These are phyloP conservation scores for Halophytophthora polymorphica DNA, from an alignment of 352 stramenopile species.

Conservation along the genomic window DNA sequence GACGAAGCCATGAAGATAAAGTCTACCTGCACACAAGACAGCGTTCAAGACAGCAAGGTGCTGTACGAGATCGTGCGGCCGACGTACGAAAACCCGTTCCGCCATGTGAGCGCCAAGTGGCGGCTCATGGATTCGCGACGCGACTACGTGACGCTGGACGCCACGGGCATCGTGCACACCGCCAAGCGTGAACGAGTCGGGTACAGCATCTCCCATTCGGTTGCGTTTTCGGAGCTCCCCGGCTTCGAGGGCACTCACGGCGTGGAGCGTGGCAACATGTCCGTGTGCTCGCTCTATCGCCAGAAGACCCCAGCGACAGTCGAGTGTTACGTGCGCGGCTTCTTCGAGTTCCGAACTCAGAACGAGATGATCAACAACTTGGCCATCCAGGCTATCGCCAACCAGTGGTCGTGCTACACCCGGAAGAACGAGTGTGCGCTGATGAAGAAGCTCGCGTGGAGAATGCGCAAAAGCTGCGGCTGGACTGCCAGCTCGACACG, in stretches of 20 bases:
- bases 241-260: conserved; percentile 22
- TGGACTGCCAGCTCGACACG: conserved; percentile 24
- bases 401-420: conserved; percentile 28
- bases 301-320: conserved; percentile 27
- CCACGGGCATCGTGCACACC: conserved; percentile 27
- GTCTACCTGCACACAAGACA: conserved; percentile 14
- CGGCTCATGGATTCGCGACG: conserved; percentile 19
- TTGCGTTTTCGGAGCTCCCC: conserved; percentile 31
- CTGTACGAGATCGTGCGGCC: conserved; percentile 16
- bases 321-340: conserved; percentile 46
- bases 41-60: conserved; percentile 20
- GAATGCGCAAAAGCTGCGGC: conserved; percentile 25
- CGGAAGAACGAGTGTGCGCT: conserved; percentile 31
- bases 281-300: conserved; percentile 36
- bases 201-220: conserved; percentile 42
- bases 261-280: conserved; percentile 49
- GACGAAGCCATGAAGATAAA: conserved; percentile 21
- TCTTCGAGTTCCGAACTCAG: conserved; percentile 34
- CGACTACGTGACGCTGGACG: conserved; percentile 36
- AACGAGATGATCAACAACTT: conserved; percentile 30
- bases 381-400: conserved; percentile 28
- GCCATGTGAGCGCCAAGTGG: conserved; percentile 24
- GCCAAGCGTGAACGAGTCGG: conserved; percentile 28
- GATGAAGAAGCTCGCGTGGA: conserved; percentile 36
- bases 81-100: conserved; percentile 22